These are phyloP conservation scores for Cryphonectria nitschkei DNA, from an alignment of 2,329 filamentous ascomycete species.

Conservation along the genomic window DNA sequence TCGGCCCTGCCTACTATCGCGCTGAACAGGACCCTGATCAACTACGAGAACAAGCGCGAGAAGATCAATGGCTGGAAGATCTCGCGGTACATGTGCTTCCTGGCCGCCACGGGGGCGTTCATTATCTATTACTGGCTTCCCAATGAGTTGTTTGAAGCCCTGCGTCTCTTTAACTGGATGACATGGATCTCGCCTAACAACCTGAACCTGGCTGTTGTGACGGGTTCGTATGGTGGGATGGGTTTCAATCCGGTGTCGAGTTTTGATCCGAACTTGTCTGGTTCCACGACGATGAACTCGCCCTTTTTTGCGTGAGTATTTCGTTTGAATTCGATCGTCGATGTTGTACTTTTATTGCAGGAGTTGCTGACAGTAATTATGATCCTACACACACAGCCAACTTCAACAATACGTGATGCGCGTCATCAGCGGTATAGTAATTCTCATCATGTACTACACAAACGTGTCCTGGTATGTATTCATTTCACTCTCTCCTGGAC, in stretches of 20 bases:
- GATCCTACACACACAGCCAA: neutral
- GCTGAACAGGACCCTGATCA: slow-evolving; percentile 40
- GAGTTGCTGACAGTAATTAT: no score
- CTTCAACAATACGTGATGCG: slow-evolving; percentile 21
- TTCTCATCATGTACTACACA: slow-evolving; percentile 40
- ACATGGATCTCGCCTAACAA: slow-evolving; percentile 24
- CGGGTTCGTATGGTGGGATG: slow-evolving; percentile 41
- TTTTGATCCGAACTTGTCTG: slow-evolving; percentile 39
- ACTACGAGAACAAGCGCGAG: slow-evolving; percentile 23
- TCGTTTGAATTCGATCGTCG: no score
- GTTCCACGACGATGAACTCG: slow-evolving; percentile 5
- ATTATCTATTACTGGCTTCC: slow-evolving; percentile 24
- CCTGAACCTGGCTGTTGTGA: slow-evolving; percentile 35
- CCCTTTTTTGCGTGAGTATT: slow-evolving; percentile 16
- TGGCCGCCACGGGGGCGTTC: slow-evolving; percentile 9
- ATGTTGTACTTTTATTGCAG: no score
- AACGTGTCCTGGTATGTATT: slow-evolving; percentile 20
- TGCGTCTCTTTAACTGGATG: slow-evolving; percentile 22
- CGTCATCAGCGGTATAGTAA: slow-evolving; percentile 42
- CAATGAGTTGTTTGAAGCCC: slow-evolving; percentile 14
- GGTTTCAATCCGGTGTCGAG: slow-evolving; percentile 44
- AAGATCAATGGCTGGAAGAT: slow-evolving; percentile 24
- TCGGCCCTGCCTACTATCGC: slow-evolving; percentile 40
- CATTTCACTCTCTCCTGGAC: no score
- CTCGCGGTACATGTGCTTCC: slow-evolving; percentile 21